Evolutionary conservation across 108 stramenopile species (phyloP).

Genomic region (Skeletonema tropicum): DNA sequence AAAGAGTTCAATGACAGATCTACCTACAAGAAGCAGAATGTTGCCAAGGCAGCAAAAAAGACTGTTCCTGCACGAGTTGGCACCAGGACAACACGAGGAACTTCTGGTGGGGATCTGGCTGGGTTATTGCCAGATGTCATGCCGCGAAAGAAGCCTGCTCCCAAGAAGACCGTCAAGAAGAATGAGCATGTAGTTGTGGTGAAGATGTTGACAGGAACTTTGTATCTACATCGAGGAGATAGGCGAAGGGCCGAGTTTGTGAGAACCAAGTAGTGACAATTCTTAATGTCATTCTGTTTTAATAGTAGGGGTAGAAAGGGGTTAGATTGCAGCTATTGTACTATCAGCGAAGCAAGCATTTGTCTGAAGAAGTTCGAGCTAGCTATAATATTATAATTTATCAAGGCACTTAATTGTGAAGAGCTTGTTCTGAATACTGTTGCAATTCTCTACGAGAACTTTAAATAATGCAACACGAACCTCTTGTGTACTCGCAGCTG

Average conservation of each 20-base stretch:
- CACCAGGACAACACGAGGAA: conserved; percentile 18
- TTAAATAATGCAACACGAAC: no score
- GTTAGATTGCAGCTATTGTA: no score
- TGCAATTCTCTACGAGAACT: no score
- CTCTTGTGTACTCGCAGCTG: no score
- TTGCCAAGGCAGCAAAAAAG: neutral
- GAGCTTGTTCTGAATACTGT: no score
- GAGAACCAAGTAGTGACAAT: conserved; percentile 41
- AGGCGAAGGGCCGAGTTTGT: conserved; percentile 68
- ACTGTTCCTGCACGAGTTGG: neutral
- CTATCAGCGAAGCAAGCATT: no score
- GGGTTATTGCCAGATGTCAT: conserved; percentile 9
- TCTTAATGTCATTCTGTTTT: no score
- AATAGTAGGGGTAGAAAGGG: no score
- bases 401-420: no score
- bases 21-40: neutral
- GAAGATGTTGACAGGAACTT: conserved; percentile 65
- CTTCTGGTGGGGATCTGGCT: conserved; percentile 27
- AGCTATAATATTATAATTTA: no score
- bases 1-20: conserved; percentile 31
- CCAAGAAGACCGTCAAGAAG: conserved; percentile 40
- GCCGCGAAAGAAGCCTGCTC: conserved; percentile 16
- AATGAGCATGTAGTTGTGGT: conserved; percentile 57
- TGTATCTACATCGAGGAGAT: conserved; percentile 71
- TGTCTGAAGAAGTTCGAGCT: no score